These are phyloP conservation scores for Rhinocladiella mackenziei DNA, from an alignment of 2,329 filamentous ascomycete genomes.

Conservation along the genomic window DNA sequence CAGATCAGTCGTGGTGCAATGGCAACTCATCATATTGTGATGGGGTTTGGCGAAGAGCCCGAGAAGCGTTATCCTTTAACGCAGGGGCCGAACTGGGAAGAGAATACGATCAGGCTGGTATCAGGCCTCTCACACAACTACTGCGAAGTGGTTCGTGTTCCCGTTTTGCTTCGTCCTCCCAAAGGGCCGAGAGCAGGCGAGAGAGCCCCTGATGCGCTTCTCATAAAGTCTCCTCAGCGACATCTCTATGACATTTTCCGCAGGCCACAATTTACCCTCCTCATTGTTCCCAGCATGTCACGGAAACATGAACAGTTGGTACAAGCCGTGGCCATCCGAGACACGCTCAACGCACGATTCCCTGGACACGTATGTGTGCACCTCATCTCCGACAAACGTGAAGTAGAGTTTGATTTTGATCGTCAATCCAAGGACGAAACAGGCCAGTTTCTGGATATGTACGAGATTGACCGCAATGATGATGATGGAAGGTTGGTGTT, in stretches of 20 bases:
- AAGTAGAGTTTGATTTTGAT: conserved; percentile 1
- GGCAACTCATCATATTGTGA: conserved; percentile 2
- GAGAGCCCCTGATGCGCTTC: neutral
- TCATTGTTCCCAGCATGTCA: conserved; percentile 1
- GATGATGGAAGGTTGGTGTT: conserved; percentile 2
- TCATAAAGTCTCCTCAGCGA: conserved; percentile 1
- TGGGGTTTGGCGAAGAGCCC: neutral
- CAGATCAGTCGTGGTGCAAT: conserved; percentile 1
- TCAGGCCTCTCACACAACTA: conserved; percentile 5
- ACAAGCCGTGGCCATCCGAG: neutral
- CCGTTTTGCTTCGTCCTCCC: neutral
- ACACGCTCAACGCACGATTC: neutral
- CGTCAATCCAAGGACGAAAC: neutral
- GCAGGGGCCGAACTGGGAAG: neutral
- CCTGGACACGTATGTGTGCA: neutral
- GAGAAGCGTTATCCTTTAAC: neutral
- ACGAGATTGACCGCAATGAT: conserved; percentile 2
- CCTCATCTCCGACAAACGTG: neutral
- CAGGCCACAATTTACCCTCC: conserved; percentile 2
- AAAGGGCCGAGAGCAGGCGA: neutral
- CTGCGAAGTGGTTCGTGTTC: neutral
- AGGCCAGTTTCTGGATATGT: neutral
- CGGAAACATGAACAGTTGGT: too few relatives aligned
- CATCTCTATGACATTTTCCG: conserved; percentile 3
- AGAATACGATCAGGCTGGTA: conserved; percentile 1